Evolutionary conservation across 2,329 filamentous ascomycete species (phyloP), one percentile per base, ranked within the genome.

Genomic region (Fusarium clavum): DNA sequence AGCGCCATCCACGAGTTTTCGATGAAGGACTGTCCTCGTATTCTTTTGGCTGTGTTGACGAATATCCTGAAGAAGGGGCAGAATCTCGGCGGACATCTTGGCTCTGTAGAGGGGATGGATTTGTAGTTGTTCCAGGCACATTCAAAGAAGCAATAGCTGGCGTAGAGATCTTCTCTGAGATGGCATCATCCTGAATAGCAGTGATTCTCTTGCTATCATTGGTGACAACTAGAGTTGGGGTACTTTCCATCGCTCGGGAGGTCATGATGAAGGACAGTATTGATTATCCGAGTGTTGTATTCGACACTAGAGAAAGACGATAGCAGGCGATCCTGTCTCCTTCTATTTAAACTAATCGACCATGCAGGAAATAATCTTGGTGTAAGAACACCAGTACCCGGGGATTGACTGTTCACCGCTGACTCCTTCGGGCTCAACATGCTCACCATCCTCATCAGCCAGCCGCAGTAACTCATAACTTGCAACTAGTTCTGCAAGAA

Each of bases 1-100:
- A 69, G 5, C 55, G 61, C 69, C 55, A 73, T 62, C 62, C 64
- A 46, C 72, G 64, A 38, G 29, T 48, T 54, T 24, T 34, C n/a
- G 27, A 60, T 45, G 45, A 12, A 22, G 51, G 14, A 5, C 40
- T 34, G 44, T 43, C 45, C 24, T 34, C 22, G 8, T 16, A 38
- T 24, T n/a, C 30, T 11, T 64, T 45, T 11, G 32, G 11, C 27
- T 46, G 30, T 32, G 48, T 16, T 14, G 51, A 29, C 7, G 44
- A 29, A 24, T 44, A 9, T 25, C 44, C 29, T 27, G 22, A 27
- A 24, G 32, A 56, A 29, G 43, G 41, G 25, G 41, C 27, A 51
- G 24, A 12, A 30, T 45, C 22, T 7, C 25, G 14, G 14, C 14
- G 10, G 30, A 18, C 12, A 34, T 10, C 29, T 13, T 45, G 38